phyloP scores from a whole-genome alignment of 208 protist genomes.

The Leishmania tropica region DNA sequence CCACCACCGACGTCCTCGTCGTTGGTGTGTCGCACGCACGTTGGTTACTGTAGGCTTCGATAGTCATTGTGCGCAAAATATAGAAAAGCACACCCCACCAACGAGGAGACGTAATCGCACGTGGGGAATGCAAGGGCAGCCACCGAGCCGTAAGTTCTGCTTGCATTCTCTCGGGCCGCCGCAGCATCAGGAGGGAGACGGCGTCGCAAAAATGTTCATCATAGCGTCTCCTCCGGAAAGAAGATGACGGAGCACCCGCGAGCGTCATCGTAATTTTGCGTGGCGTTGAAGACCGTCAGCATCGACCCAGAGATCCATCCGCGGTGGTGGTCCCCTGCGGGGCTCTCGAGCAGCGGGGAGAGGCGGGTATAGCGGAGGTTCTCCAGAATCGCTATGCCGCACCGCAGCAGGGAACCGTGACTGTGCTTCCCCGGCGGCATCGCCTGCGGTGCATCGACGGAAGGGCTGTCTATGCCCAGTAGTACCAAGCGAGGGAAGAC shows the following conservation, averaged over 20 bases:
- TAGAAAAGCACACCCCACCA: background rate
- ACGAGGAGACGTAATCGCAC: background rate
- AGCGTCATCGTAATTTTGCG: constrained; percentile 51
- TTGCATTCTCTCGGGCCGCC: background rate
- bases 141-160: background rate
- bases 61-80: background rate
- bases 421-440: constrained; percentile 43
- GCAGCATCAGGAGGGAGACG: too few species aligned
- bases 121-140: background rate
- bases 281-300: constrained; percentile 55
- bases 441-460: constrained; percentile 49
- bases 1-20: background rate
- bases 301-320: constrained; percentile 39
- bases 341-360: constrained; percentile 26
- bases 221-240: constrained; percentile 29
- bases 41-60: background rate
- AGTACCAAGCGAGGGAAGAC: constrained; percentile 63
- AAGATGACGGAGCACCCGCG: constrained; percentile 70
- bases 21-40: background rate
- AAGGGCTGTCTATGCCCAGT: constrained; percentile 70
- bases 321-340: background rate
- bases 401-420: constrained; percentile 52
- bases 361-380: constrained; percentile 53
- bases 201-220: background rate
- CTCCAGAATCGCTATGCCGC: constrained; percentile 75